A percentile compares a stretch with the other conserved stretches of the same genome.
Evolutionary conservation across 2,329 filamentous ascomycete genomes (phyloP).

Genomic region (Botrytis paeoniae): DNA sequence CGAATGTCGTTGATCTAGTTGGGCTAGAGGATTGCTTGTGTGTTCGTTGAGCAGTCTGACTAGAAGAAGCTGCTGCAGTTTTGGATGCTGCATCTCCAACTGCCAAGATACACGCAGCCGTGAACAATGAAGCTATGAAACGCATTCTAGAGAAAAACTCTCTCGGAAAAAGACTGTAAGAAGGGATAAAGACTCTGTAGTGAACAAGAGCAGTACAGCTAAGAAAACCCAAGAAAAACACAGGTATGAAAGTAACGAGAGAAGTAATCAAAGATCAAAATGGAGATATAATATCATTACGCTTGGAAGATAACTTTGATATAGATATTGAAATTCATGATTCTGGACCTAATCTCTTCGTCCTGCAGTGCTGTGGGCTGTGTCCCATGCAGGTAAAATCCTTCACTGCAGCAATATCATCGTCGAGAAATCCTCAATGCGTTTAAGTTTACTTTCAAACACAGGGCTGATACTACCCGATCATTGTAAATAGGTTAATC

Average conservation of each 20-base stretch:
- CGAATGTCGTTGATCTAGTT: background rate
- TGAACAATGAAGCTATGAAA: background rate
- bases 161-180: background rate
- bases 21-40: background rate
- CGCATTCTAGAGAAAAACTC: background rate
- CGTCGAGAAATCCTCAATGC: too few species aligned
- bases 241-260: background rate
- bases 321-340: background rate
- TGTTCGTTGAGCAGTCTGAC: background rate
- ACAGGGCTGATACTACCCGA: too few species aligned
- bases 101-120: background rate
- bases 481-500: too few species aligned
- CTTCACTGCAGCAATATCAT: too few species aligned
- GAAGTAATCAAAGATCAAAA: background rate
- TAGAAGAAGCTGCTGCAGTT: background rate
- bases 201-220: background rate
- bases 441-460: too few species aligned
- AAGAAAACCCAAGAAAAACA: background rate
- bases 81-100: background rate
- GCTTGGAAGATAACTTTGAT: background rate
- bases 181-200: background rate
- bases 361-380: too few species aligned
- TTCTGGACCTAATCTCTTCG: too few species aligned
- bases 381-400: too few species aligned
- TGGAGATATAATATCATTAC: background rate